Evolutionary conservation across 306 rosid genomes (phyloP).

Genomic region (Mimosa bimucronata): DNA sequence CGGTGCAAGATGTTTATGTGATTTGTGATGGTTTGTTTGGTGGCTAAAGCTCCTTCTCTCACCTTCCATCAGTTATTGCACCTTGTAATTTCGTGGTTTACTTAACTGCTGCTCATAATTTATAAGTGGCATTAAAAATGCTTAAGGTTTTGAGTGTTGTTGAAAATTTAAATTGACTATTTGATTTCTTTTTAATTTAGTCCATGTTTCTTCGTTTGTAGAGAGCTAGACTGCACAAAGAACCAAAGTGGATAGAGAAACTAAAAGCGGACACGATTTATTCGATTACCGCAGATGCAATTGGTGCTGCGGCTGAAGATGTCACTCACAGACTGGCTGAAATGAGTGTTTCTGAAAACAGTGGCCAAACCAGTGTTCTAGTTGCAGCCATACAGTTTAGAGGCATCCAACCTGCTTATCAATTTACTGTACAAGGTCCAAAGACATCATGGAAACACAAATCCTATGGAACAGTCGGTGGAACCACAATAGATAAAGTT

Average conservation of each 20-base stretch:
- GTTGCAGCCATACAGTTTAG: slow-evolving; percentile 37
- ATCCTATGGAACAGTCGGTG: slow-evolving; percentile 66
- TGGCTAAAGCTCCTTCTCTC: neutral
- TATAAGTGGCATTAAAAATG: no score
- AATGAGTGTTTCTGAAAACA: slow-evolving; percentile 47
- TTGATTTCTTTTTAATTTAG: slow-evolving; percentile 15
- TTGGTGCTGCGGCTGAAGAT: slow-evolving; percentile 44
- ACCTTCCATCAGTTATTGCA: neutral
- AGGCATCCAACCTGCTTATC: slow-evolving; percentile 35
- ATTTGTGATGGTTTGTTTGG: neutral
- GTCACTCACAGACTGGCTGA: slow-evolving; percentile 50
- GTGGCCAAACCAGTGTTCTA: slow-evolving; percentile 35
- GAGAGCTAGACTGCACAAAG: slow-evolving; percentile 45
- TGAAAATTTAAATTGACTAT: no score
- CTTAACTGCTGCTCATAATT: no score
- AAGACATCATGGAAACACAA: slow-evolving; percentile 56
- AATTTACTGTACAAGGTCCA: slow-evolving; percentile 40
- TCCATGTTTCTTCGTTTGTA: slow-evolving; percentile 46
- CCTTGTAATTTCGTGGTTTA: no score
- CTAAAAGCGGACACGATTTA: slow-evolving; percentile 36
- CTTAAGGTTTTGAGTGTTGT: no score
- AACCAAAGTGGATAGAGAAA: no score
- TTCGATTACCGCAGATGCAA: slow-evolving; percentile 38
- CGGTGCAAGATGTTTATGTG: neutral
- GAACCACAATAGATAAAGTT: slow-evolving; percentile 47